Conservation (phyloP, 345 rosid genomes). For the Sapria himalayana region DNA sequence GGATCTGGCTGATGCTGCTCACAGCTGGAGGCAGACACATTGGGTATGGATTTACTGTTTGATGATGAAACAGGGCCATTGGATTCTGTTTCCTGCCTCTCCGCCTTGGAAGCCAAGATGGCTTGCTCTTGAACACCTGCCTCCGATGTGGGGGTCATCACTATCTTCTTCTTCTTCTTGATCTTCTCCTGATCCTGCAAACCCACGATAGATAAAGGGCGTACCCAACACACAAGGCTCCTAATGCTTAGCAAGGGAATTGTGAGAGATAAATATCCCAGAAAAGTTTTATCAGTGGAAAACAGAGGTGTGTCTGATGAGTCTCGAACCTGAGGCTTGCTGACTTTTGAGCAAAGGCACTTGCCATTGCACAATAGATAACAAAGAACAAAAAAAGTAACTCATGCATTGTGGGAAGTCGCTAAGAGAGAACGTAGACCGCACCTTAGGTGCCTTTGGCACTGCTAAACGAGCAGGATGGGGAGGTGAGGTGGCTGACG, state of each 20-base stretch:
- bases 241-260: conserved; percentile 1
- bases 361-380: too few species aligned
- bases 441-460: not conserved
- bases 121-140: conserved; percentile 21
- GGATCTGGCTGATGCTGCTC: conserved; percentile 40
- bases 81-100: conserved; percentile 17
- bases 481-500: not conserved
- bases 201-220: not conserved
- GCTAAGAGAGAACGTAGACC: not conserved
- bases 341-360: too few species aligned
- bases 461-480: not conserved
- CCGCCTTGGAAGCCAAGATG: conserved; percentile 17
- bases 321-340: too few species aligned
- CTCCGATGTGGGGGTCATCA: conserved; percentile 22
- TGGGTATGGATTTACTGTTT: conserved; percentile 17
- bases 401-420: not conserved
- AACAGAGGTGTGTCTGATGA: too few species aligned
- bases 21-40: conserved; percentile 14
- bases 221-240: too few species aligned
- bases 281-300: too few species aligned
- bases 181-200: conserved; percentile 37
- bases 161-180: conserved; percentile 50
- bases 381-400: not conserved
- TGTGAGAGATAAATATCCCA: conserved; percentile 2
- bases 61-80: conserved; percentile 17